Base-by-base conservation (phyloP, 2,329 filamentous ascomycete genomes). In the Corinectria fuckeliana region DNA sequence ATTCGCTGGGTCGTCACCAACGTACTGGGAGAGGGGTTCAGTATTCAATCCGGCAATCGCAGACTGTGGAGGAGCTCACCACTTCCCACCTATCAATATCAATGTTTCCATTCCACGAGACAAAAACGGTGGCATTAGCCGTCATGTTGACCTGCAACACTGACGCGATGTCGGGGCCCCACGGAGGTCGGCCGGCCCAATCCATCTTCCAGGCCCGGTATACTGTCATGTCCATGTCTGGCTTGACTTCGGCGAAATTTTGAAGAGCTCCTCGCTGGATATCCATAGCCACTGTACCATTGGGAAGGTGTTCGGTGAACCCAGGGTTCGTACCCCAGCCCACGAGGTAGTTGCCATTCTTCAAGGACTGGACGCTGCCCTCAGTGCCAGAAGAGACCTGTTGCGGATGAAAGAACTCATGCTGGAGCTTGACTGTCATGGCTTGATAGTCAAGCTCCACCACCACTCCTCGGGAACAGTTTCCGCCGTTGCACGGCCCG, bases 261-360 rank as follows among this genome's bases (percentile, higher is more conserved):
- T 72, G 72, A 82, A 75, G 26, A 83, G 73, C 11, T 79, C 71
- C 28, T 76, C 73, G 21, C 82, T 68, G 66, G 26, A 69, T 84
- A 13, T 81, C 78, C 5, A 75, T 67, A 1, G 75, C 76, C 63
- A 69, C 41, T 23, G 56, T 60, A 13, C 66, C 66, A 9, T 65
- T 60, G 9, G 64, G 49, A 20, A 61, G 16, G 56, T 82, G 77
- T 61, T 82, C 81, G 2, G 80, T 83, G 34, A 83, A 64, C 5
- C 77, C 80, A 0, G 81, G 81, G 30, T 79, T 78, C 1, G 77
- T 78, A 2, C 86, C 85, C 85, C 85, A 88, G 58, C 84, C 84
- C 50, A 88, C 78, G 38, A 88, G 73, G 11, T 80, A 79, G 58
- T 85, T 82, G 28, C 81, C 82, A 50, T 81, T 81, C 0, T 81